Evolutionary conservation across 306 rosid species (phyloP), one percentile per base, ranked within the genome.

Genomic region (Fagus crenata): DNA sequence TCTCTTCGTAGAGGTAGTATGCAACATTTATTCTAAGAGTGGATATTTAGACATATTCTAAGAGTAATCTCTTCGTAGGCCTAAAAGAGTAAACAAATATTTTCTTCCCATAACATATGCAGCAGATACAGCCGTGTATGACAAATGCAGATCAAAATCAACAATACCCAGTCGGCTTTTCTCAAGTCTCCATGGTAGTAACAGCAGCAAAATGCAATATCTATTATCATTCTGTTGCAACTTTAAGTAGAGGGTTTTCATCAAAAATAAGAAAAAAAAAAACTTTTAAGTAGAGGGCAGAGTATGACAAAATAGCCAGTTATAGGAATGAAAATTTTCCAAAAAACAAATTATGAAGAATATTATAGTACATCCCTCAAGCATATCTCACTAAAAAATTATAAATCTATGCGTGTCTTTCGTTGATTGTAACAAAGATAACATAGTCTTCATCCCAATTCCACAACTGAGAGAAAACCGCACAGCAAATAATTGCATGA

Each of bases 401-500:
- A 36, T 6, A 64, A 35, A 37, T 15, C 22, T 5, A 15, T n/a
- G 7, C 18, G 0, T 31, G 28, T 55, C 61, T 55, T 55, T 22
- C 32, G 35, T 18, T 6, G 33, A 64, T 15, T 1, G 14, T 35
- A 54, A 22, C 7, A 70, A 69, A 67, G 15, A 69, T 0, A 41
- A 1, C 33, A 53, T 6, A 8, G 70, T 14, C 3, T 36, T 37
- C 68, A 37, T 64, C 49, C 15, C 28, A 55, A 42, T 32, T 12
- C 68, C 42, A 17, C 46, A 35, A 36, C 53, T 51, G 71, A 69
- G 85, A 76, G 75, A 77, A 81, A 71, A 17, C 28, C 5, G 13
- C 54, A 71, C 18, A 37, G 71, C 81, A 77, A 67, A 74, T 39
- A 54, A 69, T 49, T 71, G 77, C 41, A 54, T 53, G 71, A 56